These are phyloP conservation scores for Gardenia jasminoides DNA, from an alignment of 257 asterid genomes.

Conservation along the genomic window DNA sequence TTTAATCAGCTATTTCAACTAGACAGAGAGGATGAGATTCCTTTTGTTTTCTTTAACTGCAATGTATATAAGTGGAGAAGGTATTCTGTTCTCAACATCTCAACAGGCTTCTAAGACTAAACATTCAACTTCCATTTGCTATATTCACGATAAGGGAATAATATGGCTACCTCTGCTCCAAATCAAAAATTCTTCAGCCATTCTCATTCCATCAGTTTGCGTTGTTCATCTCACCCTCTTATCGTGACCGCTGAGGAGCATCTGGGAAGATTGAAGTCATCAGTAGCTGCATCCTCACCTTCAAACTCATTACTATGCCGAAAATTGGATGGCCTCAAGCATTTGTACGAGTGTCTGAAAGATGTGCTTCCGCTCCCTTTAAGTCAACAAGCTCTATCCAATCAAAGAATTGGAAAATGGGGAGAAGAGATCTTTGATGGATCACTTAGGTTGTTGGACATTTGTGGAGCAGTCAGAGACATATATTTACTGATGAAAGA, in stretches of 20 bases:
- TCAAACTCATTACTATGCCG: constrained; percentile 23
- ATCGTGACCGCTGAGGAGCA: constrained; percentile 19
- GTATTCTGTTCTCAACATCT: constrained; percentile 10
- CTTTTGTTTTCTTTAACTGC: constrained; percentile 3
- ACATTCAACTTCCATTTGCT: not conserved
- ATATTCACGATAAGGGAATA: constrained; percentile 2
- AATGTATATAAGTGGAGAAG: constrained; percentile 3
- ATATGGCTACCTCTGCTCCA: constrained; percentile 21
- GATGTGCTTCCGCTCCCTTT: constrained; percentile 36
- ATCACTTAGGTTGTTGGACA: constrained; percentile 31
- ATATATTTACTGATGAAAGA: constrained; percentile 26
- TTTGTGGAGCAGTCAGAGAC: constrained; percentile 27
- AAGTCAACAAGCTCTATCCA: constrained; percentile 27
- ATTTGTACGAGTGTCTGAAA: constrained; percentile 29
- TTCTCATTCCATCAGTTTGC: constrained; percentile 42
- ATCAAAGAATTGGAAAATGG: constrained; percentile 7
- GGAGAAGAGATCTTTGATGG: constrained; percentile 29
- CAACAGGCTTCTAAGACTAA: not conserved
- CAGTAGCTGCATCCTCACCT: constrained; percentile 20
- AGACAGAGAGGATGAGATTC: constrained; percentile 1
- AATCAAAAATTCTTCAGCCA: constrained; percentile 20
- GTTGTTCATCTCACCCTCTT: constrained; percentile 36
- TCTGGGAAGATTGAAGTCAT: constrained; percentile 30
- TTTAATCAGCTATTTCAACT: not conserved
- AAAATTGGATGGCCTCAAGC: constrained; percentile 14